phyloP scores from a whole-genome alignment of 371 early-diverging fungal species.

The Polyrhizophydium stewartii region DNA sequence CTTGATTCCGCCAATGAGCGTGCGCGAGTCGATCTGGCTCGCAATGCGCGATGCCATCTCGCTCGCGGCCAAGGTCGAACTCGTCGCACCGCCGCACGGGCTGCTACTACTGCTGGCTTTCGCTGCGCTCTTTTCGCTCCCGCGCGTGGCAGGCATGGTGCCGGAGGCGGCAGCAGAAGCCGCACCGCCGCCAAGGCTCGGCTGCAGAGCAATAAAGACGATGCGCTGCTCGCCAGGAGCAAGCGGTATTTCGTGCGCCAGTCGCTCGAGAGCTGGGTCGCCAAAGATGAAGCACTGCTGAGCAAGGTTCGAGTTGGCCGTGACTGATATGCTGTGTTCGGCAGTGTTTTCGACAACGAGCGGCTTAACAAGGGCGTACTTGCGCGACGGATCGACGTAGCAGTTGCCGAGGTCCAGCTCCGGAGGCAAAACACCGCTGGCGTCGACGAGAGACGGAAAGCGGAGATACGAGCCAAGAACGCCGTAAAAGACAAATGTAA shows the following conservation, averaged over 20 bases:
- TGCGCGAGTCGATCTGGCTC: constrained; percentile 57
- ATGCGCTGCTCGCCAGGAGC: constrained; percentile 35
- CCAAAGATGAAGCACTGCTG: constrained; percentile 78
- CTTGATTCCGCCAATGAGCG: constrained; percentile 76
- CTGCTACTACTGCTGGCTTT: too few species aligned
- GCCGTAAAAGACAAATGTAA: constrained; percentile 59
- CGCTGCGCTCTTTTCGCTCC: not conserved
- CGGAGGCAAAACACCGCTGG: not conserved
- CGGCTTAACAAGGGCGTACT: constrained; percentile 71
- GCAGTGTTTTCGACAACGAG: constrained; percentile 68
- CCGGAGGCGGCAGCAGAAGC: not conserved
- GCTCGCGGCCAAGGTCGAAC: not conserved
- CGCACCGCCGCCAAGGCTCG: constrained; percentile 23
- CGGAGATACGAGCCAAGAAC: constrained; percentile 54
- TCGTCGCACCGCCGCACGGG: constrained; percentile 1
- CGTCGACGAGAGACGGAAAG: constrained; percentile 60
- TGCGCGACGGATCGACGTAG: constrained; percentile 72
- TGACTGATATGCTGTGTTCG: constrained; percentile 58
- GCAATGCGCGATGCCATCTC: constrained; percentile 5
- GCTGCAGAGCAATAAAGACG: constrained; percentile 79
- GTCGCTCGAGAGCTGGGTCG: constrained; percentile 58
- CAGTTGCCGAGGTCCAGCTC: constrained; percentile 78
- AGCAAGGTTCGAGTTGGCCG: constrained; percentile 72
- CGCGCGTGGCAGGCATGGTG: constrained; percentile 5
- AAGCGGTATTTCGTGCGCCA: constrained; percentile 23